These are phyloP conservation scores for Rhynchospora pubera DNA, from an alignment of 176 grass and related monocot genomes.

Conservation along the genomic window DNA sequence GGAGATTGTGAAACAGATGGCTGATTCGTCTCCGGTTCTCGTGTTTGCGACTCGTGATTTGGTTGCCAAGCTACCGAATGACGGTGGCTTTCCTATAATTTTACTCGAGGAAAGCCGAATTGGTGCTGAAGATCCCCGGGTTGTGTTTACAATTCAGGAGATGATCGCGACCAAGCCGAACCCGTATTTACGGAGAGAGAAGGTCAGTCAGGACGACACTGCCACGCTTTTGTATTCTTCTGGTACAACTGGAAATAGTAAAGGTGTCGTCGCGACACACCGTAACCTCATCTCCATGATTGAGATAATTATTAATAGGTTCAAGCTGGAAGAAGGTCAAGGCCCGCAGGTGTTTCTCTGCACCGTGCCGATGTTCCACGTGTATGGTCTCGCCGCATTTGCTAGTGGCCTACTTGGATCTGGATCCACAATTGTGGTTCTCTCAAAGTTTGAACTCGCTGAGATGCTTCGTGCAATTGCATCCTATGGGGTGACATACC, in stretches of 20 bases:
- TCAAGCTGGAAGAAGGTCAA: conserved; percentile 54
- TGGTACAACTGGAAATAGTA: conserved; percentile 83
- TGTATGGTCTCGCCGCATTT: conserved; percentile 87
- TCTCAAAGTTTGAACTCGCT: conserved; percentile 79
- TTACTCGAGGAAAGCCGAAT: conserved; percentile 39
- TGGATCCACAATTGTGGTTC: conserved; percentile 76
- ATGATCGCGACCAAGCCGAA: conserved; percentile 48
- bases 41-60: conserved; percentile 72
- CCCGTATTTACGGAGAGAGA: conserved; percentile 14
- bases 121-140: conserved; percentile 27
- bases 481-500: conserved; percentile 66
- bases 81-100: conserved; percentile 36
- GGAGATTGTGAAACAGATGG: conserved; percentile 84
- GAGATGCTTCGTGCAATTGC: conserved; percentile 76
- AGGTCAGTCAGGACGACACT: conserved; percentile 64
- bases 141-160: conserved; percentile 64
- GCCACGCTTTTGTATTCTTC: conserved; percentile 96
- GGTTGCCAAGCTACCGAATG: conserved; percentile 48
- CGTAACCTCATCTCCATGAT: conserved; percentile 90
- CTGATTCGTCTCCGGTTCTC: conserved; percentile 62
- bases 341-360: conserved; percentile 68
- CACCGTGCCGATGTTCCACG: conserved; percentile 95
- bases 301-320: conserved; percentile 75
- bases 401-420: conserved; percentile 84
- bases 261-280: conserved; percentile 90